Percentiles rank a stretch among this genome's conserved stretches.
Evolutionary conservation across 495 filamentous ascomycete genomes (phyloP).

Genomic region (Aspergillus biplanus): DNA sequence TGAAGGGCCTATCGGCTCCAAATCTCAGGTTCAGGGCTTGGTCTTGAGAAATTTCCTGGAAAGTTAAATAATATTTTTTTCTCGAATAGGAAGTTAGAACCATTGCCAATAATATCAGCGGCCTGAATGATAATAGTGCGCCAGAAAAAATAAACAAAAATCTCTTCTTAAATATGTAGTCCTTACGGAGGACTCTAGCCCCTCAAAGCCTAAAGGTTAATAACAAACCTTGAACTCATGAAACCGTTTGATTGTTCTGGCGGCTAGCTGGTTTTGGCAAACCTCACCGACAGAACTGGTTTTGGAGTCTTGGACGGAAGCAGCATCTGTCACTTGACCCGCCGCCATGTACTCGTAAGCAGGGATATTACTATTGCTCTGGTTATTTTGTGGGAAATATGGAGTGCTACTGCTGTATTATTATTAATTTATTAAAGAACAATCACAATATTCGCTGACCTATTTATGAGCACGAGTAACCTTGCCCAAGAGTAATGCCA

Average conservation of each 20-base stretch:
- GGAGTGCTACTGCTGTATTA: neutral
- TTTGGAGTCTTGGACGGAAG: constrained; percentile 12
- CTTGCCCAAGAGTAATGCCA: no score
- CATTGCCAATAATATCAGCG: constrained; percentile 11
- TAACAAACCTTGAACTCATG: constrained; percentile 8
- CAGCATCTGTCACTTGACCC: constrained; percentile 4
- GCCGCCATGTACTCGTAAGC: neutral
- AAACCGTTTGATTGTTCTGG: constrained; percentile 3
- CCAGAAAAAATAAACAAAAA: no score
- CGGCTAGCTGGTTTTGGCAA: constrained; percentile 16
- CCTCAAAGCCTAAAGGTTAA: constrained; percentile 1
- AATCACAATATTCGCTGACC: no score
- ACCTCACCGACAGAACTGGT: constrained; percentile 17
- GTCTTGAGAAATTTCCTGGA: neutral
- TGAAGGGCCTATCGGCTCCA: no score
- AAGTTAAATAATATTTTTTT: constrained; percentile 1
- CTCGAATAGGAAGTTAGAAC: constrained; percentile 12
- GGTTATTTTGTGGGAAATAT: no score
- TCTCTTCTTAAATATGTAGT: no score
- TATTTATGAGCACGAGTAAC: no score
- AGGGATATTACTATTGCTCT: neutral
- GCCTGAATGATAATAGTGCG: no score
- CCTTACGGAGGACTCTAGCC: neutral
- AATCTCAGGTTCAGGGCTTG: no score
- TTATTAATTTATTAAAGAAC: neutral